Conservation (phyloP, 148 eudicot genomes). For the Simmondsia chinensis region DNA sequence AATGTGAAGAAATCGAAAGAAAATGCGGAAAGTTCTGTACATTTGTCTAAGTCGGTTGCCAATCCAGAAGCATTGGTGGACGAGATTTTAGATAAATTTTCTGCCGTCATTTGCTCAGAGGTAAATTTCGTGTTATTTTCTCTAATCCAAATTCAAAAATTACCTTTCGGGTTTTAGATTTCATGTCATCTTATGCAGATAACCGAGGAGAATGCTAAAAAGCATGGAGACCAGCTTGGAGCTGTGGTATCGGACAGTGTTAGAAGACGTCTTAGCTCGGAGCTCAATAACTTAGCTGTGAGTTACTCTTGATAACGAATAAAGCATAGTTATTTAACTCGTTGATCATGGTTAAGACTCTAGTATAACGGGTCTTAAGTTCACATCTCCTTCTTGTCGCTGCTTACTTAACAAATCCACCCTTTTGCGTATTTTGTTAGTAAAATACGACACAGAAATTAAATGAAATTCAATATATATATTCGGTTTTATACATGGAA, state of each 20-base stretch:
- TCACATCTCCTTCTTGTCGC: background rate
- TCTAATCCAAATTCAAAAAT: background rate
- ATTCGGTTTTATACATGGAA: no score
- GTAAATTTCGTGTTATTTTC: constrained; percentile 23
- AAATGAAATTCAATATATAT: no score
- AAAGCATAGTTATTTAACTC: background rate
- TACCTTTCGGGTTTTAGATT: constrained; percentile 3
- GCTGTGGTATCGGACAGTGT: constrained; percentile 38
- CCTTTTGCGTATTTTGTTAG: no score
- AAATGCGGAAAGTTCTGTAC: constrained; percentile 18
- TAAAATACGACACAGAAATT: no score
- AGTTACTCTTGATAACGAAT: constrained; percentile 20
- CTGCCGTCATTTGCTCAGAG: constrained; percentile 56
- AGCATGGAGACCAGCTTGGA: constrained; percentile 53
- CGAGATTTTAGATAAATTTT: constrained; percentile 52
- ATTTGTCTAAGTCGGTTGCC: constrained; percentile 23
- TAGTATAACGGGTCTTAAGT: background rate
- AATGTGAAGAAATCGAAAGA: constrained; percentile 21
- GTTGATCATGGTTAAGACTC: background rate
- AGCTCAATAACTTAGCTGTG: constrained; percentile 58
- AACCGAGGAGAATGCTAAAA: constrained; percentile 34
- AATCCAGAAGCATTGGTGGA: constrained; percentile 53
- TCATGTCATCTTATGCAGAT: constrained; percentile 32
- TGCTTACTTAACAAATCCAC: no score
- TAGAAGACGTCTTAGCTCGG: constrained; percentile 43